Evolutionary conservation across 1,284 basidiomycete genomes (phyloP).

Genomic region (Cutaneotrichosporon cutaneum): DNA sequence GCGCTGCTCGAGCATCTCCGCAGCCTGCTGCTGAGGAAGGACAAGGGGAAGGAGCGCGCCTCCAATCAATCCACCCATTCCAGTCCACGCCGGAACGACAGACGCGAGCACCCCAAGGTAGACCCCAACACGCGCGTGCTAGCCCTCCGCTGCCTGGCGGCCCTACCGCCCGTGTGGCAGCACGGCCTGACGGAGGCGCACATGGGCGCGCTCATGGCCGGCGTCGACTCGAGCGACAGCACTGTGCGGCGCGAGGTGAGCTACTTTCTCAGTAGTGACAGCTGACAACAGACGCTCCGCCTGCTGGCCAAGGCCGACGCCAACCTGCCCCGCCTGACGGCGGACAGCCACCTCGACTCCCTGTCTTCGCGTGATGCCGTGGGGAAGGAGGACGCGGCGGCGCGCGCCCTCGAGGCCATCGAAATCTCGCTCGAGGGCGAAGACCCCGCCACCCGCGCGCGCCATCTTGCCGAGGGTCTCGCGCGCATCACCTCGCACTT

Average conservation of each 20-base stretch:
- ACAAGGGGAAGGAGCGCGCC: conserved; percentile 16
- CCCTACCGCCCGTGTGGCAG: conserved; percentile 37
- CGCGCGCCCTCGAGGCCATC: conserved; percentile 34
- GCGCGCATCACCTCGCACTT: conserved; percentile 12
- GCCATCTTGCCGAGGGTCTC: conserved; percentile 13
- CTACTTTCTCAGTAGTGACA: neutral
- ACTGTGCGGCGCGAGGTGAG: conserved; percentile 40
- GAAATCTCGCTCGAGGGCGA: conserved; percentile 20
- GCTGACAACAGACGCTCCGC: conserved; percentile 34
- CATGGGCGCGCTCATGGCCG: conserved; percentile 46
- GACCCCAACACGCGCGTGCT: conserved; percentile 40
- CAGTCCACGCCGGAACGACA: conserved; percentile 5
- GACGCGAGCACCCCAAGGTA: neutral
- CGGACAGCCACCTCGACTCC: conserved; percentile 17
- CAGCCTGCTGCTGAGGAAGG: conserved; percentile 11
- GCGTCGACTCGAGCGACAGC: conserved; percentile 39
- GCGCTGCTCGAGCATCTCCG: conserved; percentile 15
- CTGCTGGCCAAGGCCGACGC: conserved; percentile 24
- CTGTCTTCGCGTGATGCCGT: neutral
- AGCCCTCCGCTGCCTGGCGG: conserved; percentile 37
- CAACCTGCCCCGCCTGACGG: conserved; percentile 25
- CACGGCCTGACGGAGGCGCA: conserved; percentile 33
- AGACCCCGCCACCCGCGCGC: conserved; percentile 6
- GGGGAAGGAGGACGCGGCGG: conserved; percentile 29
- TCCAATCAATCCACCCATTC: conserved; percentile 10